Percentiles rank a stretch among this genome's conserved stretches.
phyloP scores from a whole-genome alignment of 2,329 filamentous ascomycete species.

The Pestalotiopsis sp. region DNA sequence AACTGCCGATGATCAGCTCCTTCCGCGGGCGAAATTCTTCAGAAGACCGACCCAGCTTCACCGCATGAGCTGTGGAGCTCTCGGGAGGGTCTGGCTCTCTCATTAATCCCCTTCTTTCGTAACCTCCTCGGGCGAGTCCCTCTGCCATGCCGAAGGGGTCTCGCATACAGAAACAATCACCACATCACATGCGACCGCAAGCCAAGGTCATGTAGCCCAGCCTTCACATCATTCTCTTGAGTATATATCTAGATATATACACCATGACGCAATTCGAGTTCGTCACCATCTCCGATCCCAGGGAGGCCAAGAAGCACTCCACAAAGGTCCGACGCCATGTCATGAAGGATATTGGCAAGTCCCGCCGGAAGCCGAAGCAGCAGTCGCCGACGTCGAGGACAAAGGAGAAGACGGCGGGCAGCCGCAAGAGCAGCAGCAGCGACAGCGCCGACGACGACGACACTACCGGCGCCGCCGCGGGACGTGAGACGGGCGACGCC shows the following conservation, averaged over 20 bases:
- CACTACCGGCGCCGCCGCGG: too few relatives aligned
- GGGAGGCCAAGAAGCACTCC: constrained; percentile 27
- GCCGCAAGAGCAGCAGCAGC: not conserved
- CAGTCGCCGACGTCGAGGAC: constrained; percentile 12
- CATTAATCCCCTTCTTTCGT: too few relatives aligned
- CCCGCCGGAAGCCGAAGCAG: constrained; percentile 23
- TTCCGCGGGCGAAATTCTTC: too few relatives aligned
- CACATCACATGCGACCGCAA: not conserved
- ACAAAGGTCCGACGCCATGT: constrained; percentile 31
- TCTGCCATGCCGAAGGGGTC: too few relatives aligned
- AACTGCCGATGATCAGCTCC: too few relatives aligned
- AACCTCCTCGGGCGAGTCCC: too few relatives aligned
- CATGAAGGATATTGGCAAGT: constrained; percentile 32
- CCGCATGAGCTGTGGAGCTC: too few relatives aligned
- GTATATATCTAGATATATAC: too few relatives aligned
- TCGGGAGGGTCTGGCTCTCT: too few relatives aligned
- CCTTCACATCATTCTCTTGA: not conserved
- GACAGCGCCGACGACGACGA: not conserved
- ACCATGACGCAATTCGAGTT: constrained; percentile 29
- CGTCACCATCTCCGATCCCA: constrained; percentile 25
- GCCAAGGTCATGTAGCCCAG: not conserved
- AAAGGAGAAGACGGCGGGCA: constrained; percentile 14
- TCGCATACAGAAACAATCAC: too few relatives aligned
- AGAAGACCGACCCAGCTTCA: too few relatives aligned
- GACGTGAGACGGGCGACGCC: too few relatives aligned